phyloP scores from a whole-genome alignment of 805 yeast genomes.

The Suhomyces sp. region DNA sequence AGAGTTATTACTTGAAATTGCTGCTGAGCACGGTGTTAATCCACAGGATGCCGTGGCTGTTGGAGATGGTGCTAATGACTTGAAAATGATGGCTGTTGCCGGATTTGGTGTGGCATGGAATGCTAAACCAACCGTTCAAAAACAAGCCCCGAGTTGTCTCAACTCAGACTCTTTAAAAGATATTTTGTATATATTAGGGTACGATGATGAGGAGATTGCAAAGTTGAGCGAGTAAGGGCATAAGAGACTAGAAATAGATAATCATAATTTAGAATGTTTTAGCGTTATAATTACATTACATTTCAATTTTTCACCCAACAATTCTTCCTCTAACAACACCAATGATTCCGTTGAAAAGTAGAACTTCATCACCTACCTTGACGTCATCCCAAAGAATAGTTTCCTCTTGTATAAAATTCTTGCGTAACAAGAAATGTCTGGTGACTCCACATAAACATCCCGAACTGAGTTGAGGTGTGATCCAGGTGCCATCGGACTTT shows the following conservation, averaged over 20 bases:
- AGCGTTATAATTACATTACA: neutral
- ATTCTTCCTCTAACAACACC: constrained; percentile 71
- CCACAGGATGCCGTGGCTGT: constrained; percentile 68
- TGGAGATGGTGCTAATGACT: constrained; percentile 97
- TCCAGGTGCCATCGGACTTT: constrained; percentile 50
- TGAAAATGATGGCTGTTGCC: constrained; percentile 86
- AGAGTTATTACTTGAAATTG: constrained; percentile 60
- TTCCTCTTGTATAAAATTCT: constrained; percentile 54
- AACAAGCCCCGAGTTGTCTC: constrained; percentile 75
- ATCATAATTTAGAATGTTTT: no score
- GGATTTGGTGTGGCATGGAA: constrained; percentile 97
- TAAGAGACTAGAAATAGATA: no score
- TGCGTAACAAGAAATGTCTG: constrained; percentile 60
- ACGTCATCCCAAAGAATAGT: constrained; percentile 48
- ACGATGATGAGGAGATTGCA: constrained; percentile 53
- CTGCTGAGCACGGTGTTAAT: constrained; percentile 52
- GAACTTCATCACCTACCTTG: constrained; percentile 61
- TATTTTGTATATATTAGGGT: constrained; percentile 79
- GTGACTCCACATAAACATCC: constrained; percentile 89
- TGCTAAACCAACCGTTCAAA: constrained; percentile 92
- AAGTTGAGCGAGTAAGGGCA: constrained; percentile 15
- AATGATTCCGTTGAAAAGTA: constrained; percentile 78
- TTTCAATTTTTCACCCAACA: constrained; percentile 15
- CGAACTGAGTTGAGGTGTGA: constrained; percentile 72
- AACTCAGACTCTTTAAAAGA: constrained; percentile 75